These are phyloP conservation scores for Aspergillus oerlinghausenensis DNA, from an alignment of 2,329 filamentous ascomycete genomes.

Conservation along the genomic window DNA sequence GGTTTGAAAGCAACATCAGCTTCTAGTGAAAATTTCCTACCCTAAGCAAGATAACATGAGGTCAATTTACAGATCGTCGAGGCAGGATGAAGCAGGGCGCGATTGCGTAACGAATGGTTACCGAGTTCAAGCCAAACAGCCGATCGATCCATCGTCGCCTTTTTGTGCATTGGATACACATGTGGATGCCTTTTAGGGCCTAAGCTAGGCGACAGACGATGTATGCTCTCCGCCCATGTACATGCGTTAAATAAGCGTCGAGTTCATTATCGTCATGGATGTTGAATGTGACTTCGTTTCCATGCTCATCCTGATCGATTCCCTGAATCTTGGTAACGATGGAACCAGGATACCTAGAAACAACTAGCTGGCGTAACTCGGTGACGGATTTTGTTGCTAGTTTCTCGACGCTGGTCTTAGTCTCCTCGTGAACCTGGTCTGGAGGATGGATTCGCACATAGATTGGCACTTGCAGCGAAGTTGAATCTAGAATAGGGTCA, in stretches of 20 bases:
- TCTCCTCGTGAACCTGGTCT: slow-evolving; percentile 50
- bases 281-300: slow-evolving; percentile 57
- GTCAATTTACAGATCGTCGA: neutral
- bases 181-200: slow-evolving; percentile 6
- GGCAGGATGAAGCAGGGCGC: neutral
- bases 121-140: neutral
- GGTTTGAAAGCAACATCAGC: neutral
- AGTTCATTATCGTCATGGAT: slow-evolving; percentile 70
- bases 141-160: neutral
- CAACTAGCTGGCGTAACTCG: slow-evolving; percentile 60
- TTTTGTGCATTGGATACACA: neutral
- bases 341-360: slow-evolving; percentile 57
- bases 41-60: neutral
- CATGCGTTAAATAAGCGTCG: slow-evolving; percentile 64
- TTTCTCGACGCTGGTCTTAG: slow-evolving; percentile 61
- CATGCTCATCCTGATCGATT: slow-evolving; percentile 56
- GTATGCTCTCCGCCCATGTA: slow-evolving; percentile 52
- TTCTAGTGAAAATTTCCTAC: neutral
- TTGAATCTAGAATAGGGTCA: slow-evolving; percentile 32
- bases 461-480: slow-evolving; percentile 49
- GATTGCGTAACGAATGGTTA: neutral
- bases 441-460: slow-evolving; percentile 66
- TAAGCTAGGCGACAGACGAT: slow-evolving; percentile 45
- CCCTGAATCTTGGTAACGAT: slow-evolving; percentile 61
- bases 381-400: slow-evolving; percentile 55